Percentiles rank a stretch among this genome's conserved stretches.
phyloP scores from a whole-genome alignment of 2,329 filamentous ascomycete species.

The Fusarium sp. region DNA sequence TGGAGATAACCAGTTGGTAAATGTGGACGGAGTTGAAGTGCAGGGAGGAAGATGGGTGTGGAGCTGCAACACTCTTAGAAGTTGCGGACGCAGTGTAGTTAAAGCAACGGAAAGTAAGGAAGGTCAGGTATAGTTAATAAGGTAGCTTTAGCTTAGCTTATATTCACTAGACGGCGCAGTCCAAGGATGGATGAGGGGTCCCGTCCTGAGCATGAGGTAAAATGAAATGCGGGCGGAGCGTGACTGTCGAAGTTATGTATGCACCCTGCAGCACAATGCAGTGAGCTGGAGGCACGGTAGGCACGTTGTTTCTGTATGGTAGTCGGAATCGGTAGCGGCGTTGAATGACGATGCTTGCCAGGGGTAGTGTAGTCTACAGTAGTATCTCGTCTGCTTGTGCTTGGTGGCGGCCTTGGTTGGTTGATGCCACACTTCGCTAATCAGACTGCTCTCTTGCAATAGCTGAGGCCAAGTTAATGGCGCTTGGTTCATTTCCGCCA shows the following conservation, averaged over 20 bases:
- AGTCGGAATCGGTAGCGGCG: slow-evolving; percentile 45
- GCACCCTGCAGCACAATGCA: slow-evolving; percentile 40
- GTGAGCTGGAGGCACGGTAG: slow-evolving; percentile 35
- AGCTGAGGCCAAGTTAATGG: slow-evolving; percentile 22
- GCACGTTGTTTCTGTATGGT: slow-evolving; percentile 43
- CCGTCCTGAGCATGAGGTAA: slow-evolving; percentile 37
- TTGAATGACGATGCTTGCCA: slow-evolving; percentile 50
- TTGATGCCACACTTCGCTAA: slow-evolving; percentile 42
- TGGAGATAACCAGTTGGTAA: slow-evolving; percentile 33
- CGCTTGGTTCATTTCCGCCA: slow-evolving; percentile 38
- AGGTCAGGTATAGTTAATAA: slow-evolving; percentile 7
- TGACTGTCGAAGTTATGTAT: slow-evolving; percentile 49
- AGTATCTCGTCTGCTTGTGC: slow-evolving; percentile 29
- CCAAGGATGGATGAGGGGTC: slow-evolving; percentile 40
- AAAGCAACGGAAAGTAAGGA: slow-evolving; percentile 27
- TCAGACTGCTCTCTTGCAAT: slow-evolving; percentile 36
- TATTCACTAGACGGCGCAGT: slow-evolving; percentile 38
- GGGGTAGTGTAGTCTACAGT: slow-evolving; percentile 36
- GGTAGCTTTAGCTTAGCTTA: slow-evolving; percentile 36
- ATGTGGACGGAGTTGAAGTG: slow-evolving; percentile 31
- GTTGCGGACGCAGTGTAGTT: slow-evolving; percentile 31
- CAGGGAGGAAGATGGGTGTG: slow-evolving; percentile 40
- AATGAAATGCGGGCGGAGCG: slow-evolving; percentile 44
- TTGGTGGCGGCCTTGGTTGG: slow-evolving; percentile 26
- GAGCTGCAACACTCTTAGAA: slow-evolving; percentile 28